Percentiles rank a stretch among this genome's conserved stretches.
Evolutionary conservation across 768 basidiomycete species (phyloP).

Genomic region (Suillus ampliporus): DNA sequence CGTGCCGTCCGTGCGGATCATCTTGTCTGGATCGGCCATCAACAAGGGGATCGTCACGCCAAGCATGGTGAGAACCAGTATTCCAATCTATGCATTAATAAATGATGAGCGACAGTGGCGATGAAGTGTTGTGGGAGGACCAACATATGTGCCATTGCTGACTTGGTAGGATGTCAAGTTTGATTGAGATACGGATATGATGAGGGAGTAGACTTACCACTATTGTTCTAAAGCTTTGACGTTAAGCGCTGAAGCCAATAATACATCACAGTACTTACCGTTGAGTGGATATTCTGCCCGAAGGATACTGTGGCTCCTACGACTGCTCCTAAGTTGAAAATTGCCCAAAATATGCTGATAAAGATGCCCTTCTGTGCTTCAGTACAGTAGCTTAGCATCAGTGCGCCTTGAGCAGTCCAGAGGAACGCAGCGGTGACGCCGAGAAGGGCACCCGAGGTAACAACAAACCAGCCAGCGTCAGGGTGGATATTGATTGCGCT

Average conservation of each 20-base stretch:
- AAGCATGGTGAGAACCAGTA: conserved; percentile 70
- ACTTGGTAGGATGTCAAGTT: conserved; percentile 42
- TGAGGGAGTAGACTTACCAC: conserved; percentile 26
- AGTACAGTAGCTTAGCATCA: conserved; percentile 83
- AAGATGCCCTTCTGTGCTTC: conserved; percentile 75
- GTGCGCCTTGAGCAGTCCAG: conserved; percentile 80
- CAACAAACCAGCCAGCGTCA: conserved; percentile 62
- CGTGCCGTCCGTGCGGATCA: conserved; percentile 76
- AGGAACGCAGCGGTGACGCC: conserved; percentile 72
- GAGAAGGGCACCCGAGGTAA: conserved; percentile 71
- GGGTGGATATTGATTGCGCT: conserved; percentile 76
- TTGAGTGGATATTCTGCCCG: conserved; percentile 70
- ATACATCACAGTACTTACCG: conserved; percentile 42
- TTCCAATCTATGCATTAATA: conserved; percentile 33
- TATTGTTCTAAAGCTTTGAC: conserved; percentile 23
- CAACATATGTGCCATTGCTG: conserved; percentile 73
- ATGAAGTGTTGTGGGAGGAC: conserved; percentile 27
- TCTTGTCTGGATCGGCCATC: conserved; percentile 74
- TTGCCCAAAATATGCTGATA: conserved; percentile 80
- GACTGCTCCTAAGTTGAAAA: conserved; percentile 83
- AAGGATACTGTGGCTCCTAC: conserved; percentile 77
- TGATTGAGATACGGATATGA: not conserved
- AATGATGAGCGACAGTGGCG: conserved; percentile 52
- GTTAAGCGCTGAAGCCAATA: not conserved
- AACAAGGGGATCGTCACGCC: conserved; percentile 67